phyloP scores from a whole-genome alignment of 1,139 yeast genomes.

The Taphrina confusa region DNA sequence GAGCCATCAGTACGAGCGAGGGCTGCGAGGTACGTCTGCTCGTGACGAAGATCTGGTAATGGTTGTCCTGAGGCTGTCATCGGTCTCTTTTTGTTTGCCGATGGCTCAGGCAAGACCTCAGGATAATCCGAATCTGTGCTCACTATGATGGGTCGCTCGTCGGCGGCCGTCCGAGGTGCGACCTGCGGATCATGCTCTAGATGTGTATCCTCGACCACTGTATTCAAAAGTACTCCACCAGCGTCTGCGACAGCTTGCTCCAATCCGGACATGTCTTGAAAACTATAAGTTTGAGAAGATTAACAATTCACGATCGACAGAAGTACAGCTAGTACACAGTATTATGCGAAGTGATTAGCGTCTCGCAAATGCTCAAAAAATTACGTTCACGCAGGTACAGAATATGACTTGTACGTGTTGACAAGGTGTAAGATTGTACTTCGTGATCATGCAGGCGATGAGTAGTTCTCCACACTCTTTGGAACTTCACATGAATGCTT shows the following conservation, averaged over 20 bases:
- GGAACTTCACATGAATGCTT: no score
- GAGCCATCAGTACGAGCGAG: constrained; percentile 25
- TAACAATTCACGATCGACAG: no score
- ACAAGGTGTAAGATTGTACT: no score
- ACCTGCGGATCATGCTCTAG: constrained; percentile 20
- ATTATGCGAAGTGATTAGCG: no score
- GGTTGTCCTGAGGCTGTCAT: constrained; percentile 19
- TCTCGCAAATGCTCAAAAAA: no score
- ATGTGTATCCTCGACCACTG: constrained; percentile 24
- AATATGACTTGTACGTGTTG: no score
- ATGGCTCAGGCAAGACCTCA: constrained; percentile 14
- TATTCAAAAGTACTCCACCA: constrained; percentile 9
- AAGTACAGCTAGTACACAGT: no score
- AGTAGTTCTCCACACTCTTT: no score
- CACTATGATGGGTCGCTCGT: constrained; percentile 9
- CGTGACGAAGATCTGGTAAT: constrained; percentile 28
- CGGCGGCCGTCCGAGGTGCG: constrained; percentile 23
- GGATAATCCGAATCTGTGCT: constrained; percentile 1
- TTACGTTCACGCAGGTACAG: no score
- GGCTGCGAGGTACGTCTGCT: constrained; percentile 31
- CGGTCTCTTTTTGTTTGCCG: background rate
- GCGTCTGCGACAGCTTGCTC: constrained; percentile 14
- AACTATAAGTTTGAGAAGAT: no score
- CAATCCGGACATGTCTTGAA: background rate
- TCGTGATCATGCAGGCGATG: no score